Base-by-base conservation (phyloP, 495 filamentous ascomycete genomes). In the Xylaria grammica region DNA sequence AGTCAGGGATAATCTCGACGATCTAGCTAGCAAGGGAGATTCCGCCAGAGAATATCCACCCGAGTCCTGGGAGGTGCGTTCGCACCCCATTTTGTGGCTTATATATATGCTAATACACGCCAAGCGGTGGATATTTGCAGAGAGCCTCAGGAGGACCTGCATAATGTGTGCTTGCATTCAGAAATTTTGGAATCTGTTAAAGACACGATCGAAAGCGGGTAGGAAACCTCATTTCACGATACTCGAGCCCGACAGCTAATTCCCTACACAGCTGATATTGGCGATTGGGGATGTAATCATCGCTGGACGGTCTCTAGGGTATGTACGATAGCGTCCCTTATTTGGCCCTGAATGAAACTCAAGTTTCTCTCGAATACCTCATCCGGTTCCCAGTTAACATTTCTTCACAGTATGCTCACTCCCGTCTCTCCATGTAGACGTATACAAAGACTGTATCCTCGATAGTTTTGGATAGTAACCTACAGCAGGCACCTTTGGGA, bases 1-100 rank as follows among this genome's bases (percentile, higher is more conserved):
- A 36, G 30, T 78, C 11, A 67, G 71, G n/a, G 72, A 78, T 42
- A 72, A 74, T 19, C 62, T 76, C 26, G 65, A 69, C 1, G 66
- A 71, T 3, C 56, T 68, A 19, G 59, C 57, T 10, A 60, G 69
- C 2, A 26, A 45, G 66, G 58, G 34, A 29, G 63, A 42, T 45
- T 60, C 19, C 44, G 67, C 11, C 63, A 26, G 34, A 20, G 53
- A 56, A 27, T 34, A 63, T 32, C 69, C 69, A 11, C 71, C 71
- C 1, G 63, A 66, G 53, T 68, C 67, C 30, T 74, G 72, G 72
- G 72, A 72, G 49, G 69, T 72, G 63, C 64, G 42, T 49, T 24
- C 27, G 29, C 24, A 27, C 46, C n/a, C 11, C 15, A 4, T 22
- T 3, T 6, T 38, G 17, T 9, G 3, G 42, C 22, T 48, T 9